Evolutionary conservation across 805 yeast species (phyloP).

Genomic region (Wickerhamiella azyma): DNA sequence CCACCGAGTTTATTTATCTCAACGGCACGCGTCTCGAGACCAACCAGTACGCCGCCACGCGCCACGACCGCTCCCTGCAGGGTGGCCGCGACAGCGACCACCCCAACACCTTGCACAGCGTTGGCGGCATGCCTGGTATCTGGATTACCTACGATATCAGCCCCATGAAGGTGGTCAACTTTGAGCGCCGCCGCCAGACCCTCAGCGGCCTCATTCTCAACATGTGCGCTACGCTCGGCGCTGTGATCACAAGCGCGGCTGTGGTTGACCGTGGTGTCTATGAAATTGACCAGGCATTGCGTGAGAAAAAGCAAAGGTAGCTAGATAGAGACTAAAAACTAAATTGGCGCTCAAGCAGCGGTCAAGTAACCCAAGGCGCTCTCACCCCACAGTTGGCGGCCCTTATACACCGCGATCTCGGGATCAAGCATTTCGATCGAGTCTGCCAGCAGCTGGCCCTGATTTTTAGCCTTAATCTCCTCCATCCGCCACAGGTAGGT

Average conservation of each 20-base stretch:
- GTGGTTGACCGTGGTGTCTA: constrained; percentile 75
- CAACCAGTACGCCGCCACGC: constrained; percentile 79
- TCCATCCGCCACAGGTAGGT: constrained; percentile 43
- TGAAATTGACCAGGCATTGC: constrained; percentile 63
- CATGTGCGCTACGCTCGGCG: constrained; percentile 76
- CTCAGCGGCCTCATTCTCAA: constrained; percentile 26
- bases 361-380: constrained; percentile 12
- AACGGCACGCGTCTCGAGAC: constrained; percentile 48
- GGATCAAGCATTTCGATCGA: constrained; percentile 39
- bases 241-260: constrained; percentile 85
- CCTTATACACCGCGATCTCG: constrained; percentile 15
- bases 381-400: constrained; percentile 17
- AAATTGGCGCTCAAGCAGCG: not conserved
- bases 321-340: not conserved
- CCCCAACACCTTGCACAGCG: constrained; percentile 53
- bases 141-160: constrained; percentile 82
- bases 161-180: constrained; percentile 80
- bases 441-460: constrained; percentile 38
- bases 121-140: constrained; percentile 86
- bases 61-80: constrained; percentile 67
- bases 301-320: constrained; percentile 9
- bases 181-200: constrained; percentile 38
- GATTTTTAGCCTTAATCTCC: constrained; percentile 33
- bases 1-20: constrained; percentile 68
- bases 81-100: constrained; percentile 92